Base-by-base conservation (phyloP, 2,329 filamentous ascomycete species). In the Aspergillus ruber region DNA sequence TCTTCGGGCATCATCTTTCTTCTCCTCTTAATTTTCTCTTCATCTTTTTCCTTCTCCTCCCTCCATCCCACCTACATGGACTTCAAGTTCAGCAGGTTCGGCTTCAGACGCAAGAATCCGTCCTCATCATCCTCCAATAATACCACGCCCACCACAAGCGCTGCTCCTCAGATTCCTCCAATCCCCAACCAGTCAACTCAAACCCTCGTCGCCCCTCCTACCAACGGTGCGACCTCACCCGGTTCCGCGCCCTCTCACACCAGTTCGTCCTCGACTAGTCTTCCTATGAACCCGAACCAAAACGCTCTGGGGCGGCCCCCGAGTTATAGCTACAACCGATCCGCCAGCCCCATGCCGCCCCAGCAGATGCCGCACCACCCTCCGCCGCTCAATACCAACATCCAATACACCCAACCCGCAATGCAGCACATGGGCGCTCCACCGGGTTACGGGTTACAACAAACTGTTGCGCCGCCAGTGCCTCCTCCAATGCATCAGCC, bases 231-330 rank as follows among this genome's bases (percentile, higher is more conserved):
- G 3, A 56, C 61, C 38, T 61, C 66, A 32, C 49, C 61, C 41
- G 65, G 62, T 38, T 63, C 68, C 44, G 64, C 69, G 36, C 64
- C 67, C 33, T 65, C 66, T 43, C 61, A 63, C 50, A 61, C 64
- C 55, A 74, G 70, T 59, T 68, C 72, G 40, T 76, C 74, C 25
- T 71, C 68, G 45, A 72, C 74, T 50, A 77, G 75, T 56, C 70
- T 78, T 41, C 69, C 77, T 57, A 82, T 82, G 75, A 83, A 81
- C 56, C 65, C 64, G 47, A 18, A 39, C 15, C 71, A 70, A 54
- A 75, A 77, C 53, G 72, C 74, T 38, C 71, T 80, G 56, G 81
- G 80, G 56, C 77, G 81, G 50, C 82, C 82, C 57, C 82, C 82
- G 39, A 83, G 79, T 62, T 85, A 85, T 65, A 77, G 79, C 50